phyloP scores from a whole-genome alignment of 2,329 filamentous ascomycete genomes.

The Fusarium solani-melongenae region DNA sequence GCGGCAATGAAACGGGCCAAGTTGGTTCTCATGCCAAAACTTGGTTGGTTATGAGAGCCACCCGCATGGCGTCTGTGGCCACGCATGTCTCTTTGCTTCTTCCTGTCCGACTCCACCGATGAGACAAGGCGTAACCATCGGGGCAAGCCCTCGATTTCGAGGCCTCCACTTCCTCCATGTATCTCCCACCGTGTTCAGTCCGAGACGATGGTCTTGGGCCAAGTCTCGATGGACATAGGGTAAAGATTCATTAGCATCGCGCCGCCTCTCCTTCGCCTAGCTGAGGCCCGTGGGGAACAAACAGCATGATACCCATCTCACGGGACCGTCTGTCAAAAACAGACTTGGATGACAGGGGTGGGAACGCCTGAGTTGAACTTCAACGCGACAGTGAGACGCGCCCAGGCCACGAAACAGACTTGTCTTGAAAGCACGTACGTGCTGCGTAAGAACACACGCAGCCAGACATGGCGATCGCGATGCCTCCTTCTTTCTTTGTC shows the following conservation, averaged over 20 bases:
- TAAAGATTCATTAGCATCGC: constrained; percentile 29
- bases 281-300: constrained; percentile 10
- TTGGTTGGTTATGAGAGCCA: constrained; percentile 11
- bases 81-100: constrained; percentile 23
- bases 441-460: neutral
- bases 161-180: neutral
- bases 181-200: constrained; percentile 9
- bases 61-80: constrained; percentile 14
- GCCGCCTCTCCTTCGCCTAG: constrained; percentile 18
- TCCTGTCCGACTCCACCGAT: constrained; percentile 9
- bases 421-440: neutral
- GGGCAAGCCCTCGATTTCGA: neutral
- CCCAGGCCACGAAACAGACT: neutral
- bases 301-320: constrained; percentile 14
- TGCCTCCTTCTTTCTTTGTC: neutral
- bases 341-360: neutral
- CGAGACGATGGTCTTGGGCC: constrained; percentile 17
- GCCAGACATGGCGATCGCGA: neutral
- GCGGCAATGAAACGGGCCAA: neutral
- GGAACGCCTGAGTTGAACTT: neutral
- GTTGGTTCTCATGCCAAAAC: neutral
- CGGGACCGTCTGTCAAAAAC: constrained; percentile 2
- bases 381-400: neutral
- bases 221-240: constrained; percentile 11
- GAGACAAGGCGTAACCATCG: constrained; percentile 17